These are phyloP conservation scores for Stemphylium vesicarium DNA, from an alignment of 2,329 filamentous ascomycete species.

Conservation along the genomic window DNA sequence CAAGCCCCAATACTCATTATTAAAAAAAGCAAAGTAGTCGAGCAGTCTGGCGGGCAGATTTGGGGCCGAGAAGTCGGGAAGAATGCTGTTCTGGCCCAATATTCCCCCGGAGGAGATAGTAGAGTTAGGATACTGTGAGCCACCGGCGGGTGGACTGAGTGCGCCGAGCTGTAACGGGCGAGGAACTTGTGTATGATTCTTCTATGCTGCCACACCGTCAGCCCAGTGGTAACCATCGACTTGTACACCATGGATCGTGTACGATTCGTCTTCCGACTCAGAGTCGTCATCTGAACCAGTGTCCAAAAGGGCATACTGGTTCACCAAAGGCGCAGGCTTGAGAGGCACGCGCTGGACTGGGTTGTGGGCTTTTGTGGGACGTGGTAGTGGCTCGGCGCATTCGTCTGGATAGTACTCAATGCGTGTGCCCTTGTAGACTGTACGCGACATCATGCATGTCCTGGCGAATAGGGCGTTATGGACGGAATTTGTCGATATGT, in stretches of 20 bases:
- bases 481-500: constrained; percentile 78
- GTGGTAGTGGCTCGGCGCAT: constrained; percentile 66
- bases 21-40: neutral
- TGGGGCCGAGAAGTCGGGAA: neutral
- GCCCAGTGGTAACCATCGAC: constrained; percentile 29
- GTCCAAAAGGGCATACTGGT: constrained; percentile 41
- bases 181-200: neutral
- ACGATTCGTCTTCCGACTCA: constrained; percentile 35
- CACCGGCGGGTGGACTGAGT: neutral
- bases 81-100: neutral
- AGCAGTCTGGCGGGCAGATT: neutral
- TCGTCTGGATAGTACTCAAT: constrained; percentile 77
- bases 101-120: neutral
- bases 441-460: constrained; percentile 74
- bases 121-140: neutral
- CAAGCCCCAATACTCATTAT: neutral
- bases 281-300: constrained; percentile 34
- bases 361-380: constrained; percentile 16
- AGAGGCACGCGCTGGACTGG: constrained; percentile 11
- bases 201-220: constrained; percentile 27
- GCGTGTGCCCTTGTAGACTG: constrained; percentile 71
- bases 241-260: constrained; percentile 26
- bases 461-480: constrained; percentile 76
- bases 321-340: constrained; percentile 34
- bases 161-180: neutral